Evolutionary conservation across 176 grass and related monocot genomes (phyloP), one percentile per base, ranked within the genome.

Genomic region (Calamus simplicifolius): DNA sequence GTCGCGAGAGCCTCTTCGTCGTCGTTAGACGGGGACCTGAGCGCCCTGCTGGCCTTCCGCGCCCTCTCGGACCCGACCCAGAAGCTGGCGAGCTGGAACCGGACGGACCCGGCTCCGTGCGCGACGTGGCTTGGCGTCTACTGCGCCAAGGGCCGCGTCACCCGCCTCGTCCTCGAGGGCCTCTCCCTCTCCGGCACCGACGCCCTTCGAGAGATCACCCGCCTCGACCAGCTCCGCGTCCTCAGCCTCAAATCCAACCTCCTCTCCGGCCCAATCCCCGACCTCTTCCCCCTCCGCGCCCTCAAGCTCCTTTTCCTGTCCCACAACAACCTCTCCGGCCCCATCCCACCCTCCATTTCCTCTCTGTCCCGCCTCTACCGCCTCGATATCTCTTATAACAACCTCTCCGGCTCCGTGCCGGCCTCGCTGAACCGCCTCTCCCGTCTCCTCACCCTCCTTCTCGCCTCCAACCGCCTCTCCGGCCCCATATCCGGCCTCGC

Each of bases 261-360:
- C 0, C 31, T 98, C 48, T 68, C 88, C 1, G 81, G 84, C 49
- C 14, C 8, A 3, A 55, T 98, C 58, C 94, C 94, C 3, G 94
- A 98, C 77, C 82, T 98, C 19, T 92, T 88, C 3, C 69, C 59
- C 27, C 82, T 93, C 19, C 21, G 65, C 0, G 73, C 80, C 16
- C 73, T 98, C 27, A 98, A 98, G 77, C 79, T 98, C 17, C 73
- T 98, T 13, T 98, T 93, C 59, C 81, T 98, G 38, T 68, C 94
- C 15, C 62, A 71, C 29, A 98, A 93, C 76, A 12, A 51, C 26
- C 76, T 98, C 23, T 85, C 79, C 16, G 88, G 94, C 19, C 48
- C 53, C 0, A 74, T 98, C 13, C 87, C 81, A 16, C 50, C 79
- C 18, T 85, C 88, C 25, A 54, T 98, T 1, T 74, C 73, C 0